Conservation (phyloP, 1,284 basidiomycete genomes). For the Coriolopsis trogii region DNA sequence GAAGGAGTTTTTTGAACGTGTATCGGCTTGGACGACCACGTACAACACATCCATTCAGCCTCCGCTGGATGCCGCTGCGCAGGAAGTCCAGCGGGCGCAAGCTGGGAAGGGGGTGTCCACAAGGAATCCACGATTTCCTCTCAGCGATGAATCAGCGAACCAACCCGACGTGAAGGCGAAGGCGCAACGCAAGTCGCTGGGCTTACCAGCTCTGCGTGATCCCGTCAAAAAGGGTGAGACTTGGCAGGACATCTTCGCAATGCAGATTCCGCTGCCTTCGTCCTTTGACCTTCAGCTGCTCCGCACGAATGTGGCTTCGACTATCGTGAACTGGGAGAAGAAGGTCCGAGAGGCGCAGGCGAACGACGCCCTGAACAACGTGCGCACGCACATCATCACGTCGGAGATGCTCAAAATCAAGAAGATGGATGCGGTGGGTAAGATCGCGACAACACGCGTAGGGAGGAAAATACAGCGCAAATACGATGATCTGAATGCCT, state of each 20-base stretch:
- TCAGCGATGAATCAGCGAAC: neutral
- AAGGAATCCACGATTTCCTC: neutral
- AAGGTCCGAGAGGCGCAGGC: conserved; percentile 7
- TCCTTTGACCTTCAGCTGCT: neutral
- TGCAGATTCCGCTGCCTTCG: neutral
- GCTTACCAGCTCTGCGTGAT: neutral
- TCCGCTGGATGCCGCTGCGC: neutral
- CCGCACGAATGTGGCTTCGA: too few species aligned
- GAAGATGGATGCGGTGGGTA: conserved; percentile 1
- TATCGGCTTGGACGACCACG: neutral
- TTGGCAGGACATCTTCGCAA: neutral
- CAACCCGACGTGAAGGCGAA: neutral
- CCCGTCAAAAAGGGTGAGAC: neutral
- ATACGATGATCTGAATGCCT: neutral
- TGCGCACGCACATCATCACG: conserved; percentile 13
- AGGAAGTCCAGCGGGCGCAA: neutral
- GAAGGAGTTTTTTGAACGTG: neutral
- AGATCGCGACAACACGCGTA: neutral
- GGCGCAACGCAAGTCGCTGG: neutral
- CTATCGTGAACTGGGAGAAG: neutral
- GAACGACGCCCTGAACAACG: conserved; percentile 5
- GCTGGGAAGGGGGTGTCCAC: neutral
- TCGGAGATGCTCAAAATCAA: neutral
- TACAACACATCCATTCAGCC: neutral
- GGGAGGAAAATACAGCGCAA: conserved; percentile 9